Evolutionary conservation across 192 early-diverging fungal genomes (phyloP).

Genomic region (Coemansia sp.): DNA sequence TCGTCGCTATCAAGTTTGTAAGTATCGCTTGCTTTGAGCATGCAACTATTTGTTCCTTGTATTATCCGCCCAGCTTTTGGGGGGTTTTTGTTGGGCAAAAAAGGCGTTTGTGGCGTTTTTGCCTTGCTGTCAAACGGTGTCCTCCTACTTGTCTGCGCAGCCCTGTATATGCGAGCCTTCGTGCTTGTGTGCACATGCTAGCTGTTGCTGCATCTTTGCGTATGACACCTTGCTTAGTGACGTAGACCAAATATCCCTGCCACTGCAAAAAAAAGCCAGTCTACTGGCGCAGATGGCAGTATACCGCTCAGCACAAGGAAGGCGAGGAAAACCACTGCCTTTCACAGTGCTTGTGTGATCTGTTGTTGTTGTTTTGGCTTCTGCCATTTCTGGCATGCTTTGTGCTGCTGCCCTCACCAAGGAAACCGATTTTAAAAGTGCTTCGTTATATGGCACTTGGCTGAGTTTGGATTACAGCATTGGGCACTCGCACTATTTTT

Average conservation of each 20-base stretch:
- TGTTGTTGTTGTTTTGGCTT: constrained; percentile 12
- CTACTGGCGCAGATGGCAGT: neutral
- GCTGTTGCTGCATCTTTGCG: neutral
- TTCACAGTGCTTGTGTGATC: constrained; percentile 5
- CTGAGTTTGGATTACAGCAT: constrained; percentile 2
- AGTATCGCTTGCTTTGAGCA: constrained; percentile 6
- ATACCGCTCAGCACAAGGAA: neutral
- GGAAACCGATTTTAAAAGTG: neutral
- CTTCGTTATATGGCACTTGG: neutral
- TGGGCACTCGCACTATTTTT: neutral
- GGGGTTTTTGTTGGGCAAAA: neutral
- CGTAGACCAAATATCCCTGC: neutral
- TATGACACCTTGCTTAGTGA: neutral
- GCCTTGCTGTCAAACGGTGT: neutral
- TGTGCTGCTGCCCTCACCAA: constrained; percentile 2
- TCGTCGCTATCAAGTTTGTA: constrained; percentile 96
- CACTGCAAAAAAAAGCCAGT: neutral
- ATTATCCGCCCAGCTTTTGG: neutral
- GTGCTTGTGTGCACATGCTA: neutral
- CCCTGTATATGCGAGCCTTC: neutral
- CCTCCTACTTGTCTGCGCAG: neutral
- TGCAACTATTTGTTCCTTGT: constrained; percentile 8
- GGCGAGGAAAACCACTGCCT: neutral
- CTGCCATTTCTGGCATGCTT: constrained; percentile 7
- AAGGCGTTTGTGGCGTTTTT: neutral